Conservation (phyloP, 2,329 filamentous ascomycete species). For the Trichoderma asperellum region DNA sequence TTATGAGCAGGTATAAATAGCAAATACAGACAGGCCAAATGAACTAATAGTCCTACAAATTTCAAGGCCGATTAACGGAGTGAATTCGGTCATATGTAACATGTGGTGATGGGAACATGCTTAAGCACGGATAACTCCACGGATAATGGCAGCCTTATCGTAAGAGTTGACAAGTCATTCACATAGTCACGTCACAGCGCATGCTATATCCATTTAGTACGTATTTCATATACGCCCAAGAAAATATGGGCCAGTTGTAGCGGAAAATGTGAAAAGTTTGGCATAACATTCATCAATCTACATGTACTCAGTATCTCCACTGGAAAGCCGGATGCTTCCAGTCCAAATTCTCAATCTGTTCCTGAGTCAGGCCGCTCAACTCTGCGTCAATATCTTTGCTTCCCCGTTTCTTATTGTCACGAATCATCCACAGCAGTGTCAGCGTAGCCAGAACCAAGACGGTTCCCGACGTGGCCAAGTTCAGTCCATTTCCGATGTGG, state of each 20-base stretch:
- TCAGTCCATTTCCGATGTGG: constrained; percentile 72
- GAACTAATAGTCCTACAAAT: neutral
- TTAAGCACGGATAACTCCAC: neutral
- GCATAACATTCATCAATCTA: neutral
- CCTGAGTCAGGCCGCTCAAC: constrained; percentile 55
- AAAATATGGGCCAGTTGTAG: neutral
- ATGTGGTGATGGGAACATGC: neutral
- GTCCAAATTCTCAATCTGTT: constrained; percentile 63
- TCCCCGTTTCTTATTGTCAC: constrained; percentile 56
- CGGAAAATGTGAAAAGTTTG: neutral
- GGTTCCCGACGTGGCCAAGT: constrained; percentile 60
- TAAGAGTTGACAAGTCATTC: neutral
- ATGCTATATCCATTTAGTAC: neutral
- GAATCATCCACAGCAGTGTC: constrained; percentile 63
- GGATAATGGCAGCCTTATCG: neutral
- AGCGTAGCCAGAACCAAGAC: constrained; percentile 55
- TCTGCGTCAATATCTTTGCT: constrained; percentile 45
- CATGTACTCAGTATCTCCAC: constrained; percentile 47
- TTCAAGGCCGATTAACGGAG: neutral
- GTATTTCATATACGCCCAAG: neutral
- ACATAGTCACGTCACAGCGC: neutral
- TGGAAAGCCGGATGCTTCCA: constrained; percentile 69
- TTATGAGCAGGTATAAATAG: neutral
- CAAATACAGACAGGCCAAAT: neutral
- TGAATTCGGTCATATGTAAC: neutral